phyloP scores from a whole-genome alignment of 2,329 filamentous ascomycete genomes.

The Hypoxylon sp. region DNA sequence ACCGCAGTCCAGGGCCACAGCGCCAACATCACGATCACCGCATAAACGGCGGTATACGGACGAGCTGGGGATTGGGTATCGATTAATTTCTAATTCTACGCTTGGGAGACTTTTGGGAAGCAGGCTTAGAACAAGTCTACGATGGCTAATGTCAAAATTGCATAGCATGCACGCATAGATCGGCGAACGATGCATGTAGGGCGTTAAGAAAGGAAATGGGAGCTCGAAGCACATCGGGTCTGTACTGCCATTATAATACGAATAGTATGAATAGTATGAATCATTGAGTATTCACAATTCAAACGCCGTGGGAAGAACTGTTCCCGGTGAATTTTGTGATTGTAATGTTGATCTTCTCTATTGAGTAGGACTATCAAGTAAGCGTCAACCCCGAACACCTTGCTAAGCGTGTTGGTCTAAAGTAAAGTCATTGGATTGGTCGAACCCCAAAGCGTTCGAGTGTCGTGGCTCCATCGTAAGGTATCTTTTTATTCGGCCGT shows the following conservation, averaged over 20 bases:
- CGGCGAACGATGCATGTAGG: conserved; percentile 20
- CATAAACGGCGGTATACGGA: conserved; percentile 10
- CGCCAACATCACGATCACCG: conserved; percentile 43
- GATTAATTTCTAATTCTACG: conserved; percentile 18
- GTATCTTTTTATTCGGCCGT: background rate
- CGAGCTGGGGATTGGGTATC: background rate
- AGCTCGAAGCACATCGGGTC: conserved; percentile 2
- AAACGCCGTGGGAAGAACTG: background rate
- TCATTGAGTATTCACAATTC: conserved; percentile 13
- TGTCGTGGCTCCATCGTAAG: background rate
- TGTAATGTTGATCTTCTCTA: background rate
- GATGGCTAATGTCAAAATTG: conserved; percentile 20
- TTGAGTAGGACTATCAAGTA: conserved; percentile 3
- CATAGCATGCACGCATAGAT: conserved; percentile 26
- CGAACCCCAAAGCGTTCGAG: conserved; percentile 1
- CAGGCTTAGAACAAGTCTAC: conserved; percentile 22
- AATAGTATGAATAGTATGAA: conserved; percentile 26
- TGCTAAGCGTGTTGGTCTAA: conserved; percentile 25
- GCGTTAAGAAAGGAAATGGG: conserved; percentile 30
- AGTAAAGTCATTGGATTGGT: background rate
- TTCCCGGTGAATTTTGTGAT: background rate
- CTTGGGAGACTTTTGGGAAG: conserved; percentile 17
- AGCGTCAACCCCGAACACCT: conserved; percentile 24
- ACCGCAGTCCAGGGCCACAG: conserved; percentile 35
- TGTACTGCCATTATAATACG: conserved; percentile 3